phyloP scores from a whole-genome alignment of 2,329 filamentous ascomycete genomes.

The Cytospora leucostoma region DNA sequence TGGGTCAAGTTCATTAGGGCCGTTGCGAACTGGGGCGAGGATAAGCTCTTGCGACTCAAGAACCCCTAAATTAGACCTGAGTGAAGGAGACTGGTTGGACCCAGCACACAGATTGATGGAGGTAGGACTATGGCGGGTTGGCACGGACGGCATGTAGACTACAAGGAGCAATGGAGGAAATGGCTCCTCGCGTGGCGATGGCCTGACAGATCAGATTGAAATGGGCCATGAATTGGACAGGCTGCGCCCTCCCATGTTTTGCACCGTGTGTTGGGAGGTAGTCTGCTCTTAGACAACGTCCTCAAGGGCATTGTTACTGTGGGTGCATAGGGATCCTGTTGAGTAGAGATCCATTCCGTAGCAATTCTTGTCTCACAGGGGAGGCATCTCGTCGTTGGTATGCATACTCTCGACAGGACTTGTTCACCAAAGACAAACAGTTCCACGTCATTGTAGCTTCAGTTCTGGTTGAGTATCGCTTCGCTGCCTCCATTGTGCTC shows the following conservation, averaged over 20 bases:
- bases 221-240: neutral
- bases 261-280: neutral
- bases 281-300: neutral
- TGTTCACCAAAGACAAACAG: too few relatives aligned
- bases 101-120: neutral
- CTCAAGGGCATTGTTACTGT: neutral
- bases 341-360: too few relatives aligned
- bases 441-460: too few relatives aligned
- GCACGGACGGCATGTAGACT: neutral
- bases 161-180: conserved; percentile 3
- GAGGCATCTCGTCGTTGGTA: too few relatives aligned
- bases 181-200: neutral
- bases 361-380: too few relatives aligned
- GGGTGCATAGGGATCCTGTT: too few relatives aligned
- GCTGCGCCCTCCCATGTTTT: neutral
- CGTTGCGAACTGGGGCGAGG: conserved; percentile 53
- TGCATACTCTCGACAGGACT: too few relatives aligned
- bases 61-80: neutral
- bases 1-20: conserved; percentile 63
- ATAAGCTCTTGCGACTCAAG: conserved; percentile 50
- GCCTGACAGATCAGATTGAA: neutral
- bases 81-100: neutral
- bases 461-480: too few relatives aligned
- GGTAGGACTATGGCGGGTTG: neutral
- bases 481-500: too few relatives aligned